Evolutionary conservation across 1,139 yeast species (phyloP), one percentile per base, ranked within the genome.

Genomic region (Groenewaldozyma auringiensis): DNA sequence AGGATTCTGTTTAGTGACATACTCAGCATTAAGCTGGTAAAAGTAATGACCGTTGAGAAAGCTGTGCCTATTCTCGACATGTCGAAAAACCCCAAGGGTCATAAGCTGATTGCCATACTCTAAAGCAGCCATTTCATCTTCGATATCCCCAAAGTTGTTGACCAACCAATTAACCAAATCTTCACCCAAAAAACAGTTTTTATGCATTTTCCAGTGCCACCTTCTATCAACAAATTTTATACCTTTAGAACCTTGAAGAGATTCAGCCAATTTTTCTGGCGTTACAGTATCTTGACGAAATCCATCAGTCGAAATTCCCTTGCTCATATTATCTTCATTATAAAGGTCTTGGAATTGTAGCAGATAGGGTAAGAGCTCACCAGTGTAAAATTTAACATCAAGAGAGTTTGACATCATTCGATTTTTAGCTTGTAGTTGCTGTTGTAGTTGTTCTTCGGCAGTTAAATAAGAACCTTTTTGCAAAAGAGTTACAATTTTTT

Each of bases 31-130:
- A 45, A 89, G 64, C 53, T 79, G 83, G 60, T 92, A 92, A 61
- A 89, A 89, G 61, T 88, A 92, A 60, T 92, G 89, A 0, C 98
- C 98, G 66, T 89, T 95, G 45, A 88, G 66, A 52, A 92, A 85
- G 1, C 83, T 79, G 59, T 92, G 97, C 38, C 92, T 74, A 41
- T 78, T 71, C 51, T 85, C 88, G 25, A 87, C 96, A 59, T 92
- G 97, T 27, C 67, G 72, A 62, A 92, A 80, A 21, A 92, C 60
- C 0, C 85, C 86, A 43, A 70, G 71, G 13, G 77, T 75, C 94
- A 86, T 83, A 42, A 89, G 65, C 13, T 66, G 61, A 55, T 87
- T 92, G 0, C 96, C 98, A 61, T 72, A 92, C 11, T 69, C 74
- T 0, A 81, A 77, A 0, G 97, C 97, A 17, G 82, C 92, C 27